Evolutionary conservation across 495 filamentous ascomycete species (phyloP).

Genomic region (Lophium mytilinum): DNA sequence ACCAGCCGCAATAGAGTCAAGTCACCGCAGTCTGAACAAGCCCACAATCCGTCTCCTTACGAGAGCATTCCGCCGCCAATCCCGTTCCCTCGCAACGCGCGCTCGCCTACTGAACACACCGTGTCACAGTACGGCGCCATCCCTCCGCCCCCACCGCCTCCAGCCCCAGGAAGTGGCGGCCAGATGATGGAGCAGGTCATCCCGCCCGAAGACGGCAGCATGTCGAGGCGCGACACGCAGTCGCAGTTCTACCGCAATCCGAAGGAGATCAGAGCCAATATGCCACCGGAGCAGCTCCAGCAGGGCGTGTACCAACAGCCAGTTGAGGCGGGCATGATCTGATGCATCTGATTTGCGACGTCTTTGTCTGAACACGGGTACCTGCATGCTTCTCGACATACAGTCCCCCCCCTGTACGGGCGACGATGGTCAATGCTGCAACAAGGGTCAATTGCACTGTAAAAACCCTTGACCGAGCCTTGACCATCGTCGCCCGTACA

Average conservation of each 20-base stretch:
- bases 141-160: neutral
- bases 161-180: neutral
- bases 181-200: slow-evolving; percentile 21
- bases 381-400: neutral
- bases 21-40: slow-evolving; percentile 25
- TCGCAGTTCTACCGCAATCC: slow-evolving; percentile 31
- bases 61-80: slow-evolving; percentile 31
- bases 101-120: slow-evolving; percentile 22
- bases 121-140: slow-evolving; percentile 5
- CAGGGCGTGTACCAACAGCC: slow-evolving; percentile 20
- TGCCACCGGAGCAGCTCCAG: slow-evolving; percentile 34
- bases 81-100: slow-evolving; percentile 16
- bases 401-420: too few relatives aligned
- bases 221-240: neutral
- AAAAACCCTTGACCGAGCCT: too few relatives aligned
- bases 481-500: too few relatives aligned
- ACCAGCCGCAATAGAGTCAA: slow-evolving; percentile 32
- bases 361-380: neutral
- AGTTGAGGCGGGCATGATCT: neutral
- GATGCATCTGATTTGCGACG: neutral
- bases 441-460: too few relatives aligned
- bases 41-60: slow-evolving; percentile 24
- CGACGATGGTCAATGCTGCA: neutral
- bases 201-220: slow-evolving; percentile 9
- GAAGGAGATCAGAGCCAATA: slow-evolving; percentile 38